phyloP scores from a whole-genome alignment of 179 eudicot genomes.

The Beta macrorhiza region DNA sequence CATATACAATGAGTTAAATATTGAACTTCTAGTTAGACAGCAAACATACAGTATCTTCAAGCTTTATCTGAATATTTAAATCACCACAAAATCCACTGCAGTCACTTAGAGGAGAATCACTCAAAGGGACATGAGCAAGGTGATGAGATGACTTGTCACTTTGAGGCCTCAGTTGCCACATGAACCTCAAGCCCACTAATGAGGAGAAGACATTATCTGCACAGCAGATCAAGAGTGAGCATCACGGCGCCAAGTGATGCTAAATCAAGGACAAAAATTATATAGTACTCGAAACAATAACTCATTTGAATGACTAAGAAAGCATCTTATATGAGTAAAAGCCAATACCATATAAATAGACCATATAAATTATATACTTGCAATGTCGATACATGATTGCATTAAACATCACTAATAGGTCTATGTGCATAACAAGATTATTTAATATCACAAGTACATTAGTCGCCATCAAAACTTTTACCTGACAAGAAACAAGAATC shows the following conservation, averaged over 20 bases:
- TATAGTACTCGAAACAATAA: background rate
- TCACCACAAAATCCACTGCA: conserved; percentile 90
- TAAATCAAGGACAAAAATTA: background rate
- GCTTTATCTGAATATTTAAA: conserved; percentile 71
- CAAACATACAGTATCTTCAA: conserved; percentile 73
- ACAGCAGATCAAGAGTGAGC: conserved; percentile 24
- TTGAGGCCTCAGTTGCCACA: conserved; percentile 82
- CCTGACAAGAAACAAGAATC: background rate
- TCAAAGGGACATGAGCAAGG: conserved; percentile 82
- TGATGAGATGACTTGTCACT: conserved; percentile 52
- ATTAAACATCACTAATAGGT: background rate
- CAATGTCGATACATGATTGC: background rate
- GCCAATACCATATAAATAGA: background rate
- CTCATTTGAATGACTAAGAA: background rate
- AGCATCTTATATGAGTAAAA: background rate
- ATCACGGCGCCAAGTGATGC: background rate
- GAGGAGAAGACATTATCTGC: conserved; percentile 94
- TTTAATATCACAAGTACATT: background rate
- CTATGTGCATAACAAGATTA: conserved; percentile 10
- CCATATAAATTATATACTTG: background rate
- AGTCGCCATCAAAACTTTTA: background rate
- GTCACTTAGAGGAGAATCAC: conserved; percentile 85
- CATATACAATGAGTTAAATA: background rate
- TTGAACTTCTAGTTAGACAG: conserved; percentile 14
- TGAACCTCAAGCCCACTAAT: conserved; percentile 80